phyloP scores from a whole-genome alignment of 2,329 filamentous ascomycete genomes.

The Monosporascus sp. region DNA sequence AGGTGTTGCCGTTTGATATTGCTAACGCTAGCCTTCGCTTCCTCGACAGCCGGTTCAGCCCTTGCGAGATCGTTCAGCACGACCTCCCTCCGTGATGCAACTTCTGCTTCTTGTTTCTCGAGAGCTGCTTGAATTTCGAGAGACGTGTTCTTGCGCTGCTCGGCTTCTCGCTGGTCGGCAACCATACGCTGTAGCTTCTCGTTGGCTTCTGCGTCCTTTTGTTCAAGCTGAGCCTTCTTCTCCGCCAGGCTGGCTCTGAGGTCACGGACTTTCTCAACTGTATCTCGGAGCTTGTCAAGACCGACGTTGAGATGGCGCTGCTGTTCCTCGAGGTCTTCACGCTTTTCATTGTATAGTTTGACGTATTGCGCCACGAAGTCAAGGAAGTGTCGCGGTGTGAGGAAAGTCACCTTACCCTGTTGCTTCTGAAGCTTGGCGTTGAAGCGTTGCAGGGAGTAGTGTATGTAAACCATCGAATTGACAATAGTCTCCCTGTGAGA shows the following conservation, averaged over 20 bases:
- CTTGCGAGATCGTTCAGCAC: conserved; percentile 83
- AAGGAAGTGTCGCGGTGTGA: conserved; percentile 93
- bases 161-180: conserved; percentile 88
- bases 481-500: conserved; percentile 88
- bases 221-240: conserved; percentile 89
- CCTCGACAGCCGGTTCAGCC: conserved; percentile 87
- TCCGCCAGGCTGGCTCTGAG: conserved; percentile 83
- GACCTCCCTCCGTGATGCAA: conserved; percentile 74
- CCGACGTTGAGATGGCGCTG: conserved; percentile 97
- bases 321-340: conserved; percentile 96
- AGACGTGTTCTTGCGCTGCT: conserved; percentile 82
- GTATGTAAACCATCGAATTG: conserved; percentile 98
- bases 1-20: conserved; percentile 98
- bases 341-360: conserved; percentile 95
- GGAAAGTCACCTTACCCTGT: conserved; percentile 85
- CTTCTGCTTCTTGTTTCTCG: conserved; percentile 83
- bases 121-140: conserved; percentile 83
- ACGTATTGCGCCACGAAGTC: conserved; percentile 98
- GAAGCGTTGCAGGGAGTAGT: conserved; percentile 88
- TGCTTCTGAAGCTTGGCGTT: conserved; percentile 85
- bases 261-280: conserved; percentile 94
- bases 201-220: conserved; percentile 91
- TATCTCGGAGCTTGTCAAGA: conserved; percentile 94
- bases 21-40: conserved; percentile 92
- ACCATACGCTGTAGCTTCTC: conserved; percentile 98